Evolutionary conservation across 352 stramenopile genomes (phyloP), one percentile per base, ranked within the genome.

Genomic region (Ophiocytium majus): DNA sequence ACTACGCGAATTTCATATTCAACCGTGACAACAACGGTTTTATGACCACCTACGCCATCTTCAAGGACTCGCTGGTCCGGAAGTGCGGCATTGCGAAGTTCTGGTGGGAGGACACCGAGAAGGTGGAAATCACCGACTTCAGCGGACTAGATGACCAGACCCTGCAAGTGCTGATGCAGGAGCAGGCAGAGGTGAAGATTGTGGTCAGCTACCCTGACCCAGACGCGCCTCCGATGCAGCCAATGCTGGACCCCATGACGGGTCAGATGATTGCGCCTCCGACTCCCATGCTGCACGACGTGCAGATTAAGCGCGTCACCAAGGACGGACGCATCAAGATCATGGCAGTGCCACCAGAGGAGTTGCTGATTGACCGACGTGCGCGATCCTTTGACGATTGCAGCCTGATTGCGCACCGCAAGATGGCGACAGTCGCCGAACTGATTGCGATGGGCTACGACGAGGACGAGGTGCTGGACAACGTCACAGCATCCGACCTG

Each of bases 91-190:
- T 71, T 28, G 57, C 28, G 19, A 71, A 71, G 57, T 23, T 71
- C 57, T n/a, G n/a, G n/a, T 71, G 57, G 57, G 57, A 71, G 57
- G 57, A 71, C 19, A 71, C 57, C 28, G 57, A 71, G 57, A n/a
- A n/a, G n/a, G n/a, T n/a, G n/a, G n/a, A n/a, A n/a, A n/a, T n/a
- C n/a, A n/a, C n/a, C n/a, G n/a, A n/a, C n/a, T n/a, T n/a, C n/a
- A n/a, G n/a, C n/a, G n/a, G n/a, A n/a, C n/a, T n/a, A n/a, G n/a
- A n/a, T n/a, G n/a, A n/a, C n/a, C n/a, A n/a, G n/a, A n/a, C n/a
- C 19, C 19, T 23, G 28, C 23, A 23, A 23, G 23, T 71, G 19
- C 57, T 71, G 19, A 28, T 23, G 19, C 57, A 71, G 57, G 19
- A 23, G 19, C 19, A 71, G 19, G 57, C 23, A 23, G 57, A 23